These are phyloP conservation scores for Furcasterigmium sp. DNA, from an alignment of 2,329 filamentous ascomycete species.

Conservation along the genomic window DNA sequence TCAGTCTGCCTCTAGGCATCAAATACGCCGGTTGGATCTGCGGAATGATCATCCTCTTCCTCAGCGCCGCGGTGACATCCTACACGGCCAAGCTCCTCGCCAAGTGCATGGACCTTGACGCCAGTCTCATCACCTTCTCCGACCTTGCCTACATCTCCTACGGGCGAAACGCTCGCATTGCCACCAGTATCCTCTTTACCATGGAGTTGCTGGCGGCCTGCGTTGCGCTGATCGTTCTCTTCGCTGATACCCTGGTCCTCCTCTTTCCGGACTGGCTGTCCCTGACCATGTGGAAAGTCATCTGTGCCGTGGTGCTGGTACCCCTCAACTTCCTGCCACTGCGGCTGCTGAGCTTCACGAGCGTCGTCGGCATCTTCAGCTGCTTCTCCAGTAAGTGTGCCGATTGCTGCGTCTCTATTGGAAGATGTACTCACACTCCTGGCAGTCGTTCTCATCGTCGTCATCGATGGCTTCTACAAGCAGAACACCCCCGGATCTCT, in stretches of 20 bases:
- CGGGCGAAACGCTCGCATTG: conserved; percentile 72
- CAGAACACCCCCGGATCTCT: conserved; percentile 75
- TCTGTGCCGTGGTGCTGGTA: conserved; percentile 73
- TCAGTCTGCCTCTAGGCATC: conserved; percentile 83
- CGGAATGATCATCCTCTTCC: conserved; percentile 68
- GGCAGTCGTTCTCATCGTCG: conserved; percentile 74
- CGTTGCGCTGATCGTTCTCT: conserved; percentile 86
- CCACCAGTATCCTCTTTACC: conserved; percentile 81
- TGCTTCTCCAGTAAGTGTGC: conserved; percentile 72
- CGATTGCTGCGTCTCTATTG: not conserved
- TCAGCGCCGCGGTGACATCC: conserved; percentile 69
- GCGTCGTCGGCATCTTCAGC: conserved; percentile 85
- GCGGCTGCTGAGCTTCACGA: conserved; percentile 76
- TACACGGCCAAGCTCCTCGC: conserved; percentile 85
- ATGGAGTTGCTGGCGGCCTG: conserved; percentile 83
- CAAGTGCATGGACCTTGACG: conserved; percentile 83
- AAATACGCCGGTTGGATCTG: conserved; percentile 86
- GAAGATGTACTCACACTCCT: not conserved
- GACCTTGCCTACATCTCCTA: conserved; percentile 91
- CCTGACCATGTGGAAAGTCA: conserved; percentile 73
- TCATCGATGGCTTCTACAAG: conserved; percentile 84
- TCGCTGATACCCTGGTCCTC: conserved; percentile 80
- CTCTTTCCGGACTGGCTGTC: conserved; percentile 66
- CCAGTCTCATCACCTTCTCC: conserved; percentile 85
- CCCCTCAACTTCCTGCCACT: conserved; percentile 83